Evolutionary conservation across 495 filamentous ascomycete species (phyloP).

Genomic region (Xylaria intraflava): DNA sequence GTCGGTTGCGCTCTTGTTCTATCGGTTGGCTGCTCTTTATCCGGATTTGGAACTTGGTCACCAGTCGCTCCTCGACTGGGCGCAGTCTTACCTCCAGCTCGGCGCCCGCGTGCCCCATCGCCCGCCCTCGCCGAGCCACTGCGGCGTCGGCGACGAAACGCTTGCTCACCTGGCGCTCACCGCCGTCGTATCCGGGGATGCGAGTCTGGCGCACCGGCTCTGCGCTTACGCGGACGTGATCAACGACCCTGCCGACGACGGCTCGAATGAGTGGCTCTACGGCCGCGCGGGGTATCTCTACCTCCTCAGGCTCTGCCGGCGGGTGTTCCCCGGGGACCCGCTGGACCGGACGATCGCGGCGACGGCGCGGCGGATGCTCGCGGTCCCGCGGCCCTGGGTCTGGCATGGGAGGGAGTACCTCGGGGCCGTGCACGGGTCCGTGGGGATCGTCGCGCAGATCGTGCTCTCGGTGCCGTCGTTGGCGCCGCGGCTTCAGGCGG

Average conservation of each 20-base stretch:
- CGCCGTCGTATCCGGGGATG: slow-evolving; percentile 41
- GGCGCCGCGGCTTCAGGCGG: slow-evolving; percentile 32
- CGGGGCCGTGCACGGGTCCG: slow-evolving; percentile 55
- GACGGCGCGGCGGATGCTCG: slow-evolving; percentile 32
- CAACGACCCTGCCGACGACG: slow-evolving; percentile 20
- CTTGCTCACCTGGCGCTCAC: slow-evolving; percentile 47
- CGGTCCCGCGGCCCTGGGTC: slow-evolving; percentile 38
- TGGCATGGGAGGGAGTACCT: slow-evolving; percentile 54
- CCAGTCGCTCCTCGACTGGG: slow-evolving; percentile 41
- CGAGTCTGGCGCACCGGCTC: slow-evolving; percentile 37
- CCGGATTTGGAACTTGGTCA: slow-evolving; percentile 42
- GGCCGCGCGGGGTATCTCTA: slow-evolving; percentile 58
- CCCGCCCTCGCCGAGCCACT: slow-evolving; percentile 27
- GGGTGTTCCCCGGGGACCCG: slow-evolving; percentile 8
- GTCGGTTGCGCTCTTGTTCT: slow-evolving; percentile 54
- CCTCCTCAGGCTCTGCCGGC: slow-evolving; percentile 43
- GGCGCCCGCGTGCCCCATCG: slow-evolving; percentile 30
- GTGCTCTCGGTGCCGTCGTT: slow-evolving; percentile 39
- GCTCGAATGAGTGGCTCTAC: slow-evolving; percentile 49
- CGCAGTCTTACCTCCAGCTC: slow-evolving; percentile 39
- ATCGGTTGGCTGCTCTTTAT: slow-evolving; percentile 40
- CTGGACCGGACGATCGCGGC: slow-evolving; percentile 30
- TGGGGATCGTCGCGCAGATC: slow-evolving; percentile 59
- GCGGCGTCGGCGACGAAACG: slow-evolving; percentile 52
- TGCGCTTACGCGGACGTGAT: slow-evolving; percentile 35